Evolutionary conservation across 495 filamentous ascomycete species (phyloP).

Genomic region (Aspergillus ellipticus): DNA sequence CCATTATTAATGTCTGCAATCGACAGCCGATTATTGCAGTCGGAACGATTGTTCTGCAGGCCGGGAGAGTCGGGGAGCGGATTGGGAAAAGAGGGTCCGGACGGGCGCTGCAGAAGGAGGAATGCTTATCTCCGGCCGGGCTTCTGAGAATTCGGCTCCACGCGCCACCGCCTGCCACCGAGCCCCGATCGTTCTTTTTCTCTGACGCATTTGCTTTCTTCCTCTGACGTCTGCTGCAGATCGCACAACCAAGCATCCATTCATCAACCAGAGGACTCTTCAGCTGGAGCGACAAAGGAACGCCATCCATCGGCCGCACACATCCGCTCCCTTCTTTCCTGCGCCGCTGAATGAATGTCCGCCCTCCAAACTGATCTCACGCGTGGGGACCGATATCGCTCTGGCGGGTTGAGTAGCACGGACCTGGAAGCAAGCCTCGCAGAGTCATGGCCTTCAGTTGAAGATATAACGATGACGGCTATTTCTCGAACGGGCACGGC

Average conservation of each 20-base stretch:
- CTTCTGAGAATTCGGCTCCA: conserved; percentile 1
- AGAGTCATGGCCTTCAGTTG: conserved; percentile 38
- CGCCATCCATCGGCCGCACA: no score
- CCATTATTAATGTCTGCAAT: neutral
- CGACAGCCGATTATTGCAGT: neutral
- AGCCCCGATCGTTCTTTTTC: conserved; percentile 20
- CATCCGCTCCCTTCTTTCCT: neutral
- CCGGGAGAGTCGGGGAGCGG: neutral
- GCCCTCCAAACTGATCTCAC: conserved; percentile 17
- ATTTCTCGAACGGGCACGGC: conserved; percentile 27
- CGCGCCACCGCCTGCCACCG: conserved; percentile 25
- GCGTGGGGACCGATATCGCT: conserved; percentile 26
- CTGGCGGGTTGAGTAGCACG: conserved; percentile 12
- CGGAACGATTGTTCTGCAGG: no score
- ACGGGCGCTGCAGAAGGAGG: neutral
- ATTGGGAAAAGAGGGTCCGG: neutral
- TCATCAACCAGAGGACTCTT: neutral
- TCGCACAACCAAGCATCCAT: neutral
- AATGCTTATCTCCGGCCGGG: conserved; percentile 28
- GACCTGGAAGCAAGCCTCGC: conserved; percentile 7
- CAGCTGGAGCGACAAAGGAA: neutral
- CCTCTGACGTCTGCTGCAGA: conserved; percentile 3
- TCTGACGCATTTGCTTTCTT: conserved; percentile 9
- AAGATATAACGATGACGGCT: conserved; percentile 34
- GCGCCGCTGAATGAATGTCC: conserved; percentile 23